A percentile compares a stretch with the other conserved stretches of the same genome.
These are phyloP conservation scores for Fraxinus sp. DNA, from an alignment of 305 asterid species.

Conservation along the genomic window DNA sequence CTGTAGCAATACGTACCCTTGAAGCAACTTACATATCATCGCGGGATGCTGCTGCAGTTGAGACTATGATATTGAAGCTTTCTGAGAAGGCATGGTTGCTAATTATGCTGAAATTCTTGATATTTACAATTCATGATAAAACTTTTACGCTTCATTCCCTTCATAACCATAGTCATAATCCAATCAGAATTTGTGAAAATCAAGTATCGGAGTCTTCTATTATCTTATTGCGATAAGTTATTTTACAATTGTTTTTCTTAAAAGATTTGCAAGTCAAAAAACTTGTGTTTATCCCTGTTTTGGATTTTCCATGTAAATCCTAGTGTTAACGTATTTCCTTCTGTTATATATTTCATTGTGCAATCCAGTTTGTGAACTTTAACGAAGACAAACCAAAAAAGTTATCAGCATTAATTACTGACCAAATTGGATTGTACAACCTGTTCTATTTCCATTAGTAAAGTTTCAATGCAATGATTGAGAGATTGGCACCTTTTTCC, in stretches of 20 bases:
- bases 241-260: neutral
- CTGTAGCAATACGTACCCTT: conserved; percentile 96
- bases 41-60: conserved; percentile 91
- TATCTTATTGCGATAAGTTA: neutral
- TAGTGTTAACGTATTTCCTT: neutral
- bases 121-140: neutral
- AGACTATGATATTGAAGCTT: conserved; percentile 73
- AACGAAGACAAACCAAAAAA: neutral
- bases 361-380: neutral
- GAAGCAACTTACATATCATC: conserved; percentile 92
- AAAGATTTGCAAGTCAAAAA: neutral
- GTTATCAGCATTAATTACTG: neutral
- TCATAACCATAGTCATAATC: neutral
- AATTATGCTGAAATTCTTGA: conserved; percentile 12
- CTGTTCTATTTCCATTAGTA: neutral
- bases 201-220: neutral
- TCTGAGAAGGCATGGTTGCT: conserved; percentile 62
- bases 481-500: neutral
- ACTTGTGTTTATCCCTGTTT: neutral
- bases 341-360: neutral
- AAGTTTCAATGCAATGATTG: neutral
- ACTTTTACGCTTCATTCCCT: neutral
- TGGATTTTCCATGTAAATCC: neutral
- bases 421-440: neutral
- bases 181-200: neutral